Base-by-base conservation (phyloP, 805 yeast species). In the Pichia phayaonensis region DNA sequence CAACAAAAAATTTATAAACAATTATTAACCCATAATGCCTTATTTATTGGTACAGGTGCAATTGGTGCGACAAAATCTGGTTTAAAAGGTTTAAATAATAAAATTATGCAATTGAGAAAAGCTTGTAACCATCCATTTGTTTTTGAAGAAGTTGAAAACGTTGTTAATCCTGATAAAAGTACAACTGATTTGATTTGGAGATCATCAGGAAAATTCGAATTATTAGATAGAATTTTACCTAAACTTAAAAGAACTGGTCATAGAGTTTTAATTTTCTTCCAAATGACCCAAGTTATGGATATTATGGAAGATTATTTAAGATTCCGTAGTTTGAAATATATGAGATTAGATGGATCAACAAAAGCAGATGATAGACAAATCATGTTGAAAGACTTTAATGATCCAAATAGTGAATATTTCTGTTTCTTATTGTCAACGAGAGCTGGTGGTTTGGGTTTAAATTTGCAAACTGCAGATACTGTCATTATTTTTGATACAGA, bases 201-300 rank as follows among this genome's bases (percentile, higher is more conserved):
- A 70, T 77, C 77, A 29, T 76, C 88, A 47, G 95, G 95, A 61
- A 87, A 87, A 61, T 86, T 88, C 63, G 95, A 87, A 62, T 67
- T 87, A 47, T 70, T 87, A 55, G 92, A 85, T 64, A 71, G 90
- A 54, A 74, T 86, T 16, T 71, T 86, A 59, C 90, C 92, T 13
- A 86, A 86, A 63, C 81, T 84, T 62, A 79, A 82, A 57, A 83
- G 79, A 0, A 71, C 83, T 7, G 90, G 90, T 2, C 95, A 86
- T 62, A 74, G 90, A 63, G 89, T 86, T 4, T 74, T 86, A 66
- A 83, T 86, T 66, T 86, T 86, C 61, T 86, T 86, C 72, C 95
- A 86, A 68, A 86, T 86, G 95, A 86, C 95, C 0, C 89, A 84
- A 62, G 87, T 86, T 49, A 86, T 86, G 95, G 89, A 86, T 63